Base-by-base conservation (phyloP, 2,329 filamentous ascomycete genomes). In the Alternaria ventricosa region DNA sequence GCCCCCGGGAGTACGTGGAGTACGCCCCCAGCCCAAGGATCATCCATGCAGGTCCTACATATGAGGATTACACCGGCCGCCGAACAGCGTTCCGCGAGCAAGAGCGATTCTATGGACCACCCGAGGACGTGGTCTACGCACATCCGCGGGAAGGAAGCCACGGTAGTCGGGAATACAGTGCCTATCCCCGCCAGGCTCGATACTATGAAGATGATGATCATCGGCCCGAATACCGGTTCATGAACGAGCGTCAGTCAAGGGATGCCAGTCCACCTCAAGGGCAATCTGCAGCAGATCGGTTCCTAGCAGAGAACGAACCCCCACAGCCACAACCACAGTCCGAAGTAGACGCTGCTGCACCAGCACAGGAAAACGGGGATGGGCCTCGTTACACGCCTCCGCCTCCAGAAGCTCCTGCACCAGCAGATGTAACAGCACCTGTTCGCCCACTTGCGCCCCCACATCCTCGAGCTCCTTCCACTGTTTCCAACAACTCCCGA, bases 221-320 rank as follows among this genome's bases (percentile, higher is more conserved):
- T 18, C 68, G 64, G 30, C 57, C 68, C 12, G 74, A 75, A 36
- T 72, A 71, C 30, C 75, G 72, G 7, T 66, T 72, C 11, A 53
- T 68, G 13, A 67, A 69, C 45, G 74, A 76, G 56, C 60, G 62
- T 28, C 68, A 60, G 54, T 65, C 65, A 11, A 69, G 65, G 22
- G 72, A 77, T 9, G 63, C 57, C 4, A 75, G 71, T 57, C 67
- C 68, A 22, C 55, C 68, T 44, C 66, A 66, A 57, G 73, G 68
- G 10, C 70, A 72, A 28, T 72, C 76, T 36, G 75, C 75, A 11
- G 77, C 77, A 28, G 78, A 79, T 62, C 75, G 76, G 23, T 79
- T 80, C 51, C 55, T 80, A 15, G 75, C 77, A 28, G 77, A 78
- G 10, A 66, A 61, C 43, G 73, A 73, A 51, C 43, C 68, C 33